Percentiles rank a stretch among this genome's conserved stretches.
Evolutionary conservation across 1,284 basidiomycete species (phyloP).

Genomic region (Coniferiporia weirii): DNA sequence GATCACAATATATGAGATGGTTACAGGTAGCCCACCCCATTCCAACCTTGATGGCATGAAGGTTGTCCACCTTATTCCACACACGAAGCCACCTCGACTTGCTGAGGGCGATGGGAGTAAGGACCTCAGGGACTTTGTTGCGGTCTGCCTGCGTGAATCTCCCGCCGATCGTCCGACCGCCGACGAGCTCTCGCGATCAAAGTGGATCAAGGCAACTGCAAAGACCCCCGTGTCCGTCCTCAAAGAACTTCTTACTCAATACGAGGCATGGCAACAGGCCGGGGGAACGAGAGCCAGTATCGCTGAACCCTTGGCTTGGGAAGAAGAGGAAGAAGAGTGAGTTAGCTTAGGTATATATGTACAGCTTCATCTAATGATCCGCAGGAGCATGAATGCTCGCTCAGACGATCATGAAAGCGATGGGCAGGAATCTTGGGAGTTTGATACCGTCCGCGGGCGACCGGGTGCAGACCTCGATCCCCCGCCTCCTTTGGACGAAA

Average conservation of each 20-base stretch:
- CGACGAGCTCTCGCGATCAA: slow-evolving; percentile 87
- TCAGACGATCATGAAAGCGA: slow-evolving; percentile 22
- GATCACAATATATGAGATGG: slow-evolving; percentile 93
- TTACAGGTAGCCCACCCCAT: slow-evolving; percentile 89
- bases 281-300: slow-evolving; percentile 81
- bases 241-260: slow-evolving; percentile 80
- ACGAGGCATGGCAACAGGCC: slow-evolving; percentile 72
- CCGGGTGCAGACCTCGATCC: slow-evolving; percentile 20
- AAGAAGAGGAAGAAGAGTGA: slow-evolving; percentile 56
- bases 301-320: slow-evolving; percentile 68
- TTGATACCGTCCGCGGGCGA: slow-evolving; percentile 62
- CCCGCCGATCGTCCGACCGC: slow-evolving; percentile 80
- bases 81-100: slow-evolving; percentile 79
- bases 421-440: slow-evolving; percentile 66
- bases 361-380: neutral
- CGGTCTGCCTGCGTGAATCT: slow-evolving; percentile 79
- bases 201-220: slow-evolving; percentile 82
- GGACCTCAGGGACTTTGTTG: slow-evolving; percentile 87
- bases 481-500: slow-evolving; percentile 1
- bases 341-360: slow-evolving; percentile 17
- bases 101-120: slow-evolving; percentile 75
- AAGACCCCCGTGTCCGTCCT: slow-evolving; percentile 70
- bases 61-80: slow-evolving; percentile 89
- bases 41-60: slow-evolving; percentile 79
- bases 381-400: neutral